Evolutionary conservation across 495 filamentous ascomycete genomes (phyloP).

Genomic region (Tuber microsphaerosporum): DNA sequence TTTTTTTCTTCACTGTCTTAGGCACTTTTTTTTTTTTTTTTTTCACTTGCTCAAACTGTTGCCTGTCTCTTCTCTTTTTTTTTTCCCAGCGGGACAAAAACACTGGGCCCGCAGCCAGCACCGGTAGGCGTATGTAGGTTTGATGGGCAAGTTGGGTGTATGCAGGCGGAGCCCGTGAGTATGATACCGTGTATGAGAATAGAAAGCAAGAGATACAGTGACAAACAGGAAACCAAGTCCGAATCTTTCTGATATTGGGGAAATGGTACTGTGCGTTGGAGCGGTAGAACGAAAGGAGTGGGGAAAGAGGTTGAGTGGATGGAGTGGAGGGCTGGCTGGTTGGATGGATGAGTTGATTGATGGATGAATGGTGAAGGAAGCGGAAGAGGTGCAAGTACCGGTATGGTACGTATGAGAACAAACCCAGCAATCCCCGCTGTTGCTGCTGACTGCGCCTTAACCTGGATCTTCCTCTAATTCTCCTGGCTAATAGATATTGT

Average conservation of each 20-base stretch:
- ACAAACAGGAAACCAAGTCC: slow-evolving; percentile 1
- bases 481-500: not conserved
- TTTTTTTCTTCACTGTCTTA: not conserved
- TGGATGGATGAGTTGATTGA: slow-evolving; percentile 19
- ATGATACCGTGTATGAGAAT: slow-evolving; percentile 1
- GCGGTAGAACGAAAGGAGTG: slow-evolving; percentile 9
- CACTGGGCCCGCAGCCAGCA: slow-evolving; percentile 3
- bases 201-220: not conserved
- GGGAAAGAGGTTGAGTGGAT: slow-evolving; percentile 6
- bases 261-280: not conserved
- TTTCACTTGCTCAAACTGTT: not conserved
- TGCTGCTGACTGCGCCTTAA: not conserved
- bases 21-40: not conserved
- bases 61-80: not conserved
- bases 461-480: not conserved
- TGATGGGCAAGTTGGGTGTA: not conserved
- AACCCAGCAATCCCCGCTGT: not conserved
- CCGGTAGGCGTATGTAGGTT: not conserved
- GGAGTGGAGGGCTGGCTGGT: slow-evolving; percentile 10
- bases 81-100: not conserved
- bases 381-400: slow-evolving; percentile 2
- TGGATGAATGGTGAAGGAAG: slow-evolving; percentile 9
- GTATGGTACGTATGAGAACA: not conserved
- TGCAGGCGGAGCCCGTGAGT: slow-evolving; percentile 3
- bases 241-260: not conserved